Percentiles rank a stretch among this genome's conserved stretches.
Conservation (phyloP, 345 rosid genomes). For the Excoecaria agallocha region DNA sequence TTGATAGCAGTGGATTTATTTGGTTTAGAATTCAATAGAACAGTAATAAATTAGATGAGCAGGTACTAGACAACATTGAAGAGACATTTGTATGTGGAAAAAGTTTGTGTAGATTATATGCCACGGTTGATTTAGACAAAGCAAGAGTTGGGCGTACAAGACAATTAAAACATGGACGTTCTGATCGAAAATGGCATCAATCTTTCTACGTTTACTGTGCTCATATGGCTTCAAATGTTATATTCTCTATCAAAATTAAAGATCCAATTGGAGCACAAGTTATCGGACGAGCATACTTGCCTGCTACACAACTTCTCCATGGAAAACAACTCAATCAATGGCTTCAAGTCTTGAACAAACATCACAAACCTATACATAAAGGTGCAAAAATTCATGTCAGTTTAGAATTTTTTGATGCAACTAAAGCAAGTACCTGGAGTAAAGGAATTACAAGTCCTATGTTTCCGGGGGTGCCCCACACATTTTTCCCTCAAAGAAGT, state of each 20-base stretch:
- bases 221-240: conserved; percentile 42
- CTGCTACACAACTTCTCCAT: conserved; percentile 29
- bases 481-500: conserved; percentile 41
- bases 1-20: no score
- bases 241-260: conserved; percentile 43
- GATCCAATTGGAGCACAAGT: conserved; percentile 32
- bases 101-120: conserved; percentile 33
- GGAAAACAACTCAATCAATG: conserved; percentile 42
- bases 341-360: conserved; percentile 33
- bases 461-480: conserved; percentile 49
- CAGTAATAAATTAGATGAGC: conserved; percentile 2
- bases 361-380: conserved; percentile 18
- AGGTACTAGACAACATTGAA: conserved; percentile 32
- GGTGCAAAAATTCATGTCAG: conserved; percentile 45
- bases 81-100: conserved; percentile 29
- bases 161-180: conserved; percentile 20
- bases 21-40: no score
- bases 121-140: conserved; percentile 38
- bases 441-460: conserved; percentile 39
- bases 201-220: conserved; percentile 50
- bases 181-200: conserved; percentile 38
- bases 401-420: conserved; percentile 34
- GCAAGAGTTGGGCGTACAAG: conserved; percentile 42
- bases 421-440: conserved; percentile 36
- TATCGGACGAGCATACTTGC: conserved; percentile 48